Percentiles rank a stretch among this genome's conserved stretches.
Evolutionary conservation across 495 filamentous ascomycete genomes (phyloP).

Genomic region (Rhypophila decipiens): DNA sequence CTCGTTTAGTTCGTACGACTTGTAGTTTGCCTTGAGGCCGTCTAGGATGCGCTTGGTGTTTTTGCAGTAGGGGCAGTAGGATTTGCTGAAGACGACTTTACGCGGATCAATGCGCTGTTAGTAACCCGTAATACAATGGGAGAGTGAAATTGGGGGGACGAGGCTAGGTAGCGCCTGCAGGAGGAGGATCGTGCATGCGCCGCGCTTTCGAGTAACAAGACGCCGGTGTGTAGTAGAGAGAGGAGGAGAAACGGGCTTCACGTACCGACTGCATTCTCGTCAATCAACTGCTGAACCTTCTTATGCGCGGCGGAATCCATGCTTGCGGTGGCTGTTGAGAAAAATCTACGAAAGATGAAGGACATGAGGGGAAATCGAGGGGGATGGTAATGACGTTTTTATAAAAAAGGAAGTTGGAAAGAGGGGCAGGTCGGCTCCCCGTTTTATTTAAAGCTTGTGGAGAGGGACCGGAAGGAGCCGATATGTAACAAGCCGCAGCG

Average conservation of each 20-base stretch:
- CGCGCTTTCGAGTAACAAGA: neutral
- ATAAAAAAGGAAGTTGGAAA: constrained; percentile 7
- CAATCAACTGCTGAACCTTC: constrained; percentile 80
- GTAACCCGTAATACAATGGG: too few relatives aligned
- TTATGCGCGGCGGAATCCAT: constrained; percentile 76
- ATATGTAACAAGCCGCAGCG: neutral
- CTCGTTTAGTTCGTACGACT: constrained; percentile 76
- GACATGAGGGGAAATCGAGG: constrained; percentile 53
- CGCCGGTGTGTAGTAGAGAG: neutral
- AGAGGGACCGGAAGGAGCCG: neutral
- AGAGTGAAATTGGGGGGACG: neutral
- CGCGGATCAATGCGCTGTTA: too few relatives aligned
- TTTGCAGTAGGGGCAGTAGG: constrained; percentile 91
- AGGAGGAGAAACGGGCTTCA: constrained; percentile 12
- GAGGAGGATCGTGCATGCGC: neutral
- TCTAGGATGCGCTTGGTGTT: constrained; percentile 69
- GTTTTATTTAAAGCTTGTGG: neutral
- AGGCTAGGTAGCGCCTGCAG: neutral
- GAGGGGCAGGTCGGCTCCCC: neutral
- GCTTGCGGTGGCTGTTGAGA: constrained; percentile 52
- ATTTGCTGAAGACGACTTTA: constrained; percentile 89
- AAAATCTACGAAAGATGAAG: constrained; percentile 74
- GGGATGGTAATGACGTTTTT: constrained; percentile 9
- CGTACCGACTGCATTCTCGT: constrained; percentile 85
- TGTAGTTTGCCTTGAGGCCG: constrained; percentile 64